Base-by-base conservation (phyloP, 164 flowering plant species). In the Stephania cephalantha region DNA sequence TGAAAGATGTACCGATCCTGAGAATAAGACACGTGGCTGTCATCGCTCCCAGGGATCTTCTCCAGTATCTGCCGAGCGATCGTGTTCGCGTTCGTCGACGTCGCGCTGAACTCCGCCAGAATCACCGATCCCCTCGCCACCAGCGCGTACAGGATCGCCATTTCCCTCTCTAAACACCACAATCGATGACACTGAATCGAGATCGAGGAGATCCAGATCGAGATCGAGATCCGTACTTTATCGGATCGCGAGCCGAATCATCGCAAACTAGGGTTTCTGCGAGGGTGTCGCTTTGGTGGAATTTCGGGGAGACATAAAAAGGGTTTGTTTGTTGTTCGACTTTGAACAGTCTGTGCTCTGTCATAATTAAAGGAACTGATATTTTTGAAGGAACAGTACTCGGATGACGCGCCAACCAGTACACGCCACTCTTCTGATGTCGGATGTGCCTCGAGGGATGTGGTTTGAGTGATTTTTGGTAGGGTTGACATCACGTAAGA, bases 1-100 rank as follows among this genome's bases (percentile, higher is more conserved):
- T 92, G 98, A 72, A 94, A 94, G 31, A 92, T 83, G 63, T 85
- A 89, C 0, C 96, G 95, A 83, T 91, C 98, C 55, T 92, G 95
- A 6, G 98, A 92, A 74, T 87, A 94, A 0, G 97, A 92, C 0
- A 80, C 83, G 70, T 89, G 83, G 74, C 86, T 85, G 69, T 90
- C 89, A 65, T 74, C 69, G 70, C 69, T 77, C 0, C 88, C 90
- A 1, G 86, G 87, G 31, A 85, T 79, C 80, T 89, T 94, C 71
- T 89, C 93, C 61, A 92, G 78, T 4, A 94, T 86, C 83, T 94
- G 94, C 18, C 92, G 79, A 0, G 95, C 91, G 46, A 94, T 82
- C 13, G 85, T 75, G 75, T 83, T 85, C 10, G 95, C 97, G 77
- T 91, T 94, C 46, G 92, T 89, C 45, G 85, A 67, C 11, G 90